Evolutionary conservation across 1,284 basidiomycete species (phyloP).

Genomic region (Trichosporon inkin): DNA sequence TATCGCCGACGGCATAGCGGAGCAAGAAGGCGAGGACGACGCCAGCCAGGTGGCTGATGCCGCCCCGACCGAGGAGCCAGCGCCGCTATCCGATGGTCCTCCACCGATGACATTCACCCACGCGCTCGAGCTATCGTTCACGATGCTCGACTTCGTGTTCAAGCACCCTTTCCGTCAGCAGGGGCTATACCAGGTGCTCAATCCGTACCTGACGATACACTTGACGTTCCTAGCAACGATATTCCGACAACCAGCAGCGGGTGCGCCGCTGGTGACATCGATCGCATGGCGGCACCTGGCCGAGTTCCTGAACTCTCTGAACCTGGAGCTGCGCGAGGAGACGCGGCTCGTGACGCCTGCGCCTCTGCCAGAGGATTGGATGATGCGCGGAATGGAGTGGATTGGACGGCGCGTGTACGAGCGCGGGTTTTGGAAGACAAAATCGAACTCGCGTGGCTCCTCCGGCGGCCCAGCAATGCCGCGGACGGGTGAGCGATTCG

Average conservation of each 20-base stretch:
- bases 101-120: constrained; percentile 64
- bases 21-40: constrained; percentile 45
- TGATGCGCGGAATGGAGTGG: constrained; percentile 92
- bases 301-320: constrained; percentile 57
- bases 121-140: constrained; percentile 73
- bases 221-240: constrained; percentile 83
- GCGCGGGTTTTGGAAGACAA: constrained; percentile 75
- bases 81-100: constrained; percentile 30
- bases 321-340: constrained; percentile 58
- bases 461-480: constrained; percentile 53
- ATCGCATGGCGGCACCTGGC: constrained; percentile 81
- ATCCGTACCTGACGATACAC: constrained; percentile 80
- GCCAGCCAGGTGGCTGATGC: constrained; percentile 21
- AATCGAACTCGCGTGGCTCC: constrained; percentile 46
- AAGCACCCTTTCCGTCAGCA: constrained; percentile 59
- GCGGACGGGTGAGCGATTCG: constrained; percentile 43
- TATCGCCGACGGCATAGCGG: constrained; percentile 55
- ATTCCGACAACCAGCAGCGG: constrained; percentile 61
- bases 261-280: constrained; percentile 63
- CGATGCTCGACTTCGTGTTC: constrained; percentile 69
- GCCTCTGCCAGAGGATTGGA: constrained; percentile 91
- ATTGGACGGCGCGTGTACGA: constrained; percentile 81
- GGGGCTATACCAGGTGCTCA: constrained; percentile 61
- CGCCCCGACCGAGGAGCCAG: constrained; percentile 3
- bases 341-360: constrained; percentile 53